Evolutionary conservation across 1,284 basidiomycete genomes (phyloP).

Genomic region (Abortiporus biennis): DNA sequence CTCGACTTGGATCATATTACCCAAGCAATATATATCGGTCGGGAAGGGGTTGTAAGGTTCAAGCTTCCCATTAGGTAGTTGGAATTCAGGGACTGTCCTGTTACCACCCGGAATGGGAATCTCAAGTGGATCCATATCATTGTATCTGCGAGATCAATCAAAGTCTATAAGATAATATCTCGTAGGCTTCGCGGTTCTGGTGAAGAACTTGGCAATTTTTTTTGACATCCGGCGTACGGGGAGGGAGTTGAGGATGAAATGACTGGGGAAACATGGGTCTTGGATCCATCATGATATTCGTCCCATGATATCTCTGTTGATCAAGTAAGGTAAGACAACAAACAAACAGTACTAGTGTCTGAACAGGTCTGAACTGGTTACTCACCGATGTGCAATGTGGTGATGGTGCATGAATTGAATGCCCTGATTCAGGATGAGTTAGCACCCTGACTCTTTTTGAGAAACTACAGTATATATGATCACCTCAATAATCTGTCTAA

Average conservation of each 20-base stretch:
- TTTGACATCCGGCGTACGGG: slow-evolving; percentile 14
- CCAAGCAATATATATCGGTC: slow-evolving; percentile 24
- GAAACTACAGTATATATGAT: neutral
- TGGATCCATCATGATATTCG: slow-evolving; percentile 37
- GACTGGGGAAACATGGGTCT: slow-evolving; percentile 20
- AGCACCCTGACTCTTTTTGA: too few species aligned
- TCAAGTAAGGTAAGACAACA: too few species aligned
- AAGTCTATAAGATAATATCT: slow-evolving; percentile 34
- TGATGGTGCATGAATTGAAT: slow-evolving; percentile 30
- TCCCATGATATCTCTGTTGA: slow-evolving; percentile 8
- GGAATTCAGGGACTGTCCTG: neutral
- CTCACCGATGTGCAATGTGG: slow-evolving; percentile 11
- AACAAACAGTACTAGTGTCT: slow-evolving; percentile 10
- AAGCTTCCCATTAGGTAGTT: neutral
- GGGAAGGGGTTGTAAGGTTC: slow-evolving; percentile 22
- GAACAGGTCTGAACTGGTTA: slow-evolving; percentile 3
- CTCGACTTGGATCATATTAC: slow-evolving; percentile 24
- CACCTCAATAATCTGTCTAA: slow-evolving; percentile 16
- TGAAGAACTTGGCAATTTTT: slow-evolving; percentile 25
- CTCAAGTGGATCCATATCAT: slow-evolving; percentile 6
- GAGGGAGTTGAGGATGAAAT: slow-evolving; percentile 19
- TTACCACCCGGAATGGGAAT: slow-evolving; percentile 15
- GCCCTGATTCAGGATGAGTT: slow-evolving; percentile 18
- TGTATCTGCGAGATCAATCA: slow-evolving; percentile 26
- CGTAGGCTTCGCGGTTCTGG: too few species aligned